Conservation (phyloP, 2,329 filamentous ascomycete genomes). For the Claviceps sp. region DNA sequence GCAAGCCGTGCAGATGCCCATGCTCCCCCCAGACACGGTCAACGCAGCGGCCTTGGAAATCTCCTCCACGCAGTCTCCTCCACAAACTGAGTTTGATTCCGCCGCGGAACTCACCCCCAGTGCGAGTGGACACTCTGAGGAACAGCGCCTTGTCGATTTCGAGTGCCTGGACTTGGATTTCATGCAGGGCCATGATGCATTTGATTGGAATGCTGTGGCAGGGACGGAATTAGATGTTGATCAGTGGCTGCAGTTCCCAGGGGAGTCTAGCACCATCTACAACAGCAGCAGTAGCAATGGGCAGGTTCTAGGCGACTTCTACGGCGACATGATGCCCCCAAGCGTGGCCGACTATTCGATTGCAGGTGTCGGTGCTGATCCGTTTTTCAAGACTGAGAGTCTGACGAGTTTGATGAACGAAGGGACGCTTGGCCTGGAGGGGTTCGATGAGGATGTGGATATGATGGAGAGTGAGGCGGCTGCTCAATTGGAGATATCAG, state of each 20-base stretch:
- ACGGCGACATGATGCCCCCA: not conserved
- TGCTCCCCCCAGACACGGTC: constrained; percentile 25
- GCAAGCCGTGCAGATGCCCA: constrained; percentile 16
- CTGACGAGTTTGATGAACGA: constrained; percentile 17
- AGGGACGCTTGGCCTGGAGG: constrained; percentile 15
- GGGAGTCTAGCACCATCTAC: constrained; percentile 26
- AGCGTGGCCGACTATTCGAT: too few species aligned
- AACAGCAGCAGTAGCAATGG: constrained; percentile 21
- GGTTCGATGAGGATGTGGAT: constrained; percentile 16
- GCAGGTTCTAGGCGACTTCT: constrained; percentile 18
- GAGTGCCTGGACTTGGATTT: constrained; percentile 32
- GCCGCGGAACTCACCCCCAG: constrained; percentile 29
- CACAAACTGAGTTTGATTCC: constrained; percentile 29
- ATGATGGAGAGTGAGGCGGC: constrained; percentile 5
- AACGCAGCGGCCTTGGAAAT: constrained; percentile 23
- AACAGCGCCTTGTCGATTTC: constrained; percentile 18
- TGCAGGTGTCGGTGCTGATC: not conserved
- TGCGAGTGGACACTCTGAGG: constrained; percentile 30
- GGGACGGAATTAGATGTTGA: constrained; percentile 44
- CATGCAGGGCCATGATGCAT: constrained; percentile 32
- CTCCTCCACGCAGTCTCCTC: constrained; percentile 26
- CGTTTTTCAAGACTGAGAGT: constrained; percentile 4
- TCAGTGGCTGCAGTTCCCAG: constrained; percentile 45
- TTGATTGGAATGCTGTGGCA: constrained; percentile 40
- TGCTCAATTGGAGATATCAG: constrained; percentile 3